Evolutionary conservation across 2,329 filamentous ascomycete genomes (phyloP), one percentile per base, ranked within the genome.

Genomic region (Penicillium sp.): DNA sequence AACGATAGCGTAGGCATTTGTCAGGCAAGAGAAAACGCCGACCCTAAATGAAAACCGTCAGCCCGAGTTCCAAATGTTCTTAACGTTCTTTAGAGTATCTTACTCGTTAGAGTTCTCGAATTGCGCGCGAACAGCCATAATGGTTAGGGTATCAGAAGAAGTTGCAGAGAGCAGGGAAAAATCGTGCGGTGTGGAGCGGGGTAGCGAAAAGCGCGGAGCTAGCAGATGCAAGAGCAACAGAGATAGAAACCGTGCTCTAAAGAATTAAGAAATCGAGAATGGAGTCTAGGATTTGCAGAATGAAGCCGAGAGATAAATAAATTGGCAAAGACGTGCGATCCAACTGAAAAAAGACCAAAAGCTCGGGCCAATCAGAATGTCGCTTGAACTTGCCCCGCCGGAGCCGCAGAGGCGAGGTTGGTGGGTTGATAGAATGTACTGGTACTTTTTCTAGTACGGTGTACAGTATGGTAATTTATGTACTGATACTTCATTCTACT

Each of bases 1-100:
- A 68, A 97, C 91, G 69, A 99, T 84, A 68, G 92, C 92, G 78
- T 96, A 99, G 58, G 91, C 93, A 79, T 99, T 99, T 67, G 94
- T 99, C 74, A 99, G 89, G 60, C 91, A 96, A 59, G 92, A 80
- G 78, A 99, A 99, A 73, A 97, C 94, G 75, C 94, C 94, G 73
- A 99, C 90, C 80, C 92, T 97, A 31, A n/a, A 45, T 26, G 4
- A 32, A 49, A 50, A 52, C 35, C n/a, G 53, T 56, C 47, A 56
- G 46, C 5, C 16, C 4, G 1, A 14, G 20, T 7, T 13, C 22
- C 20, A 8, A 20, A 11, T 2, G 10, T 9, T 29, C 6, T 10
- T 8, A 16, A 29, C 10, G 2, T 20, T 4, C 31, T 24, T n/a
- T 7, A 1, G 8, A 6, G 11, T 40, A 37, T 43, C 73, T 60